These are phyloP conservation scores for Solanum acaule DNA, from an alignment of 257 asterid species.

Conservation along the genomic window DNA sequence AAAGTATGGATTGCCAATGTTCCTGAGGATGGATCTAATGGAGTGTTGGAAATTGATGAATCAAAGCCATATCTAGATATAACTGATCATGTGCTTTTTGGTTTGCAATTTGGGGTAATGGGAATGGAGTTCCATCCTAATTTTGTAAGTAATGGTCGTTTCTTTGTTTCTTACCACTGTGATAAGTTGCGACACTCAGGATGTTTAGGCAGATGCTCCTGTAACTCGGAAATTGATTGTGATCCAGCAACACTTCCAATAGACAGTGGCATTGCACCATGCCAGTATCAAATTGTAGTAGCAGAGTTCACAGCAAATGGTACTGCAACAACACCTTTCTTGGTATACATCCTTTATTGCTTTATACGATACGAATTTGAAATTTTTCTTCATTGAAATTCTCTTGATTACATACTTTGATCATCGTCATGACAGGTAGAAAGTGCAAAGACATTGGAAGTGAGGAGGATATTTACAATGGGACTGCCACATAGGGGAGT, in stretches of 20 bases:
- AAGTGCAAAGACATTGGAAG: constrained; percentile 57
- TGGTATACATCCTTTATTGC: constrained; percentile 21
- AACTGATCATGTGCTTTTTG: constrained; percentile 59
- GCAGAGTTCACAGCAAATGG: constrained; percentile 72
- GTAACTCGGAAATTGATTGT: constrained; percentile 55
- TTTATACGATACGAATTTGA: not conserved
- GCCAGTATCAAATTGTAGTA: constrained; percentile 66
- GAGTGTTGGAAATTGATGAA: constrained; percentile 41
- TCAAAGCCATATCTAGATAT: constrained; percentile 56
- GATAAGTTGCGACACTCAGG: constrained; percentile 64
- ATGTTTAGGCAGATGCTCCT: constrained; percentile 80
- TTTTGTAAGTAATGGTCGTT: constrained; percentile 55
- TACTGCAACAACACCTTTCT: constrained; percentile 37
- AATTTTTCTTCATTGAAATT: not conserved
- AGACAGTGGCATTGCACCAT: constrained; percentile 62
- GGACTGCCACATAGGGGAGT: constrained; percentile 69
- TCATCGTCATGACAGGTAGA: constrained; percentile 33
- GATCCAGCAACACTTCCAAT: constrained; percentile 49
- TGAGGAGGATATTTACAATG: constrained; percentile 79
- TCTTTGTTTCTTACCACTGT: constrained; percentile 72
- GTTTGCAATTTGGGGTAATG: constrained; percentile 61
- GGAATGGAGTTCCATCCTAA: constrained; percentile 76
- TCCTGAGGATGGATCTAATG: constrained; percentile 56
- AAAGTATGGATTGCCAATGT: constrained; percentile 60
- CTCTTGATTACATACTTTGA: not conserved